Conservation (phyloP, 2,329 filamentous ascomycete species). For the Fusarium brachygibbosum region DNA sequence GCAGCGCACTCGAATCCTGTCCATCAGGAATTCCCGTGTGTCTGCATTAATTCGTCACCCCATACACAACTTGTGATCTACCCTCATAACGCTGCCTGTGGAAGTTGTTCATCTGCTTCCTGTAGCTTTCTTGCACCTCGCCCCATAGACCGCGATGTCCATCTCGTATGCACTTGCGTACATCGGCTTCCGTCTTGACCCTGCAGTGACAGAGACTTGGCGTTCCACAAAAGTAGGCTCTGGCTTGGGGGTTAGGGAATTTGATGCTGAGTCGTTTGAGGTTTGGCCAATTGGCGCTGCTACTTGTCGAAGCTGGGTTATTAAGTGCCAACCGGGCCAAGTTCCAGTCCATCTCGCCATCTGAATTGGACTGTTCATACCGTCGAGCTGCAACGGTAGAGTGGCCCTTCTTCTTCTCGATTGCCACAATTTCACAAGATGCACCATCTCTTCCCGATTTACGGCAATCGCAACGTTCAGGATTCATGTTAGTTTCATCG, state of each 20-base stretch:
- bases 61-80: conserved; percentile 44
- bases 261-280: conserved; percentile 52
- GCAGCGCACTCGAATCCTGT: neutral
- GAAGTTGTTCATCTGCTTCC: conserved; percentile 44
- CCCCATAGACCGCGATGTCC: conserved; percentile 51
- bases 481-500: conserved; percentile 52
- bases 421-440: conserved; percentile 42
- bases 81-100: conserved; percentile 40
- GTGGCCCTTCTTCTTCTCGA: conserved; percentile 50
- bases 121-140: conserved; percentile 49
- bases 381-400: conserved; percentile 46
- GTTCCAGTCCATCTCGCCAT: conserved; percentile 49
- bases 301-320: conserved; percentile 44
- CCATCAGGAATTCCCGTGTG: neutral
- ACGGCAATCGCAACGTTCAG: conserved; percentile 54
- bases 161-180: conserved; percentile 45
- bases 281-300: conserved; percentile 41
- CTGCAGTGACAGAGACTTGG: conserved; percentile 50
- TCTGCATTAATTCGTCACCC: conserved; percentile 25
- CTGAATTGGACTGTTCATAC: conserved; percentile 42
- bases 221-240: conserved; percentile 49
- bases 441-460: conserved; percentile 46
- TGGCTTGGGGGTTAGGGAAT: conserved; percentile 42
- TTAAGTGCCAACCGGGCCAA: conserved; percentile 50
- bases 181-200: conserved; percentile 41